These are phyloP conservation scores for Blastobotrys arbuscula DNA, from an alignment of 1,139 yeast genomes.

Conservation along the genomic window DNA sequence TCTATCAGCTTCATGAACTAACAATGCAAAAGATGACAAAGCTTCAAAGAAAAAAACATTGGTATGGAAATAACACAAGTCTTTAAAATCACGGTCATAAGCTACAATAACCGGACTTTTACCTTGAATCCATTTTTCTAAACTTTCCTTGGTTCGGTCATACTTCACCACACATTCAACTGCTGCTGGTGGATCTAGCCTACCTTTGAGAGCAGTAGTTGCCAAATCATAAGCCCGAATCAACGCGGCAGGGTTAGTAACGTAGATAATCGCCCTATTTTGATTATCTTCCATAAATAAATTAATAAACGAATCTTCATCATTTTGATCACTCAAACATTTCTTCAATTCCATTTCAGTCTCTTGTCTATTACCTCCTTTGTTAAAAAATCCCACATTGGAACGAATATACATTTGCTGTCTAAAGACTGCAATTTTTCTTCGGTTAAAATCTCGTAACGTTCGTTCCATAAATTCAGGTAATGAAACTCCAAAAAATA, in stretches of 20 bases:
- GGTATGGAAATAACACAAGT: background rate
- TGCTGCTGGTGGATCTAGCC: background rate
- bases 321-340: background rate
- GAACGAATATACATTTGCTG: background rate
- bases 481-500: background rate
- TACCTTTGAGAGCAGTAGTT: background rate
- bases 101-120: background rate
- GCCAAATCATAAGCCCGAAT: background rate
- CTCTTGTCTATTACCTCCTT: background rate
- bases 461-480: background rate
- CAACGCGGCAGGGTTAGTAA: background rate
- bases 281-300: background rate
- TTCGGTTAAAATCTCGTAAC: background rate
- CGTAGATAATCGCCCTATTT: background rate
- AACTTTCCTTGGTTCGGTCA: background rate
- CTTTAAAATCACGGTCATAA: background rate
- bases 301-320: background rate
- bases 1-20: background rate
- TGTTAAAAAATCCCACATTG: background rate
- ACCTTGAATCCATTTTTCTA: background rate
- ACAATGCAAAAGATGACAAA: slow-evolving; percentile 4
- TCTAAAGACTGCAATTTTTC: background rate
- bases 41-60: background rate
- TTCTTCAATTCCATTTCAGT: background rate
- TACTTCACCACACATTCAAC: background rate